phyloP scores from a whole-genome alignment of 805 yeast species.

The Candida awuae region DNA sequence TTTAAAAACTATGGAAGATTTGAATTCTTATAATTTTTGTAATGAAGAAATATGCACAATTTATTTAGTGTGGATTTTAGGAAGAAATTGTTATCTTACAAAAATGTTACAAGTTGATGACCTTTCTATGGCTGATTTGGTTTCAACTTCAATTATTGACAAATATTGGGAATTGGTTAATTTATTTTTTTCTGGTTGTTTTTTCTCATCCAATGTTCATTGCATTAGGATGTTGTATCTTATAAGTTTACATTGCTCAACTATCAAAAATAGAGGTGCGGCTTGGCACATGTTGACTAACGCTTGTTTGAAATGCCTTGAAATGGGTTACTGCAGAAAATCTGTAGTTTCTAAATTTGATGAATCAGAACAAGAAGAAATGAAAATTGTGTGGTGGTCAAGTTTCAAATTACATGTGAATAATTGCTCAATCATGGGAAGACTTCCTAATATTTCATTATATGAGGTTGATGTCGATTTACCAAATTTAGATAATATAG shows the following conservation, averaged over 20 bases:
- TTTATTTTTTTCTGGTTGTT: constrained; percentile 27
- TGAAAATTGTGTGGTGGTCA: constrained; percentile 30
- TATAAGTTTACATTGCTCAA: constrained; percentile 29
- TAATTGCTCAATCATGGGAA: constrained; percentile 30
- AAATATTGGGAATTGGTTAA: constrained; percentile 28
- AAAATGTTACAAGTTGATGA: background rate
- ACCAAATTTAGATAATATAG: constrained; percentile 18
- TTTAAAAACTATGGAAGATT: constrained; percentile 1
- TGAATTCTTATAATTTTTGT: constrained; percentile 9
- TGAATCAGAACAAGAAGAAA: constrained; percentile 20
- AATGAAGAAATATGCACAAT: constrained; percentile 29
- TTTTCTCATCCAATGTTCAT: constrained; percentile 27
- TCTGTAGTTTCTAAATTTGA: constrained; percentile 15
- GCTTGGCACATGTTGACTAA: constrained; percentile 33
- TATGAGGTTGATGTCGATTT: constrained; percentile 29
- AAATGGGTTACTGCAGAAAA: constrained; percentile 32
- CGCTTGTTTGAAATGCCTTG: constrained; percentile 31
- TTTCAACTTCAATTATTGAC: constrained; percentile 15
- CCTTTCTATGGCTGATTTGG: no score
- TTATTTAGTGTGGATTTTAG: constrained; percentile 33
- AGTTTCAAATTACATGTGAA: constrained; percentile 28
- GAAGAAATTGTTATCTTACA: constrained; percentile 14
- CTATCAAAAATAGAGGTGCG: constrained; percentile 30
- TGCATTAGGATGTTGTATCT: constrained; percentile 31
- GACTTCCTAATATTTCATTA: constrained; percentile 28